Conservation (phyloP, 345 rosid species). For the Eucalyptus fibrosa region DNA sequence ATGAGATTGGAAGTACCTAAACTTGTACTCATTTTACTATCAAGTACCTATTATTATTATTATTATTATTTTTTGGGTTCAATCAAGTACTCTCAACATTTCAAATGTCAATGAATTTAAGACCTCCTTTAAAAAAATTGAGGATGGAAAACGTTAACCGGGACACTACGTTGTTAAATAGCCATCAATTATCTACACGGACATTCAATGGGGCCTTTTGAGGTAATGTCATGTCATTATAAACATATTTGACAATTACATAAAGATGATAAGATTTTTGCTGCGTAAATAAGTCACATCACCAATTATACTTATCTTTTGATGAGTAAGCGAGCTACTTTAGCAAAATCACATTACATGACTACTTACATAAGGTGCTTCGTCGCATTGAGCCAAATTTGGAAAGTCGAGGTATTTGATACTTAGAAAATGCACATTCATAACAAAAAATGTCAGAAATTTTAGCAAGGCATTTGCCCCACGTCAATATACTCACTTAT, state of each 20-base stretch:
- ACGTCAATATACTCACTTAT: background rate
- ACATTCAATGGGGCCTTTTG: background rate
- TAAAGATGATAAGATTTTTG: background rate
- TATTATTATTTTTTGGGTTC: background rate
- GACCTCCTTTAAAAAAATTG: background rate
- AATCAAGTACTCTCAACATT: background rate
- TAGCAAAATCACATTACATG: background rate
- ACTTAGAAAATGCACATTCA: background rate
- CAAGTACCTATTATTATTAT: background rate
- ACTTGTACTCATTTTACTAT: background rate
- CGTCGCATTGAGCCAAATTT: background rate
- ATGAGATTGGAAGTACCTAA: background rate
- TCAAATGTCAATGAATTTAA: background rate
- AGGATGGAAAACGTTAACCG: background rate
- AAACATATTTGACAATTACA: background rate
- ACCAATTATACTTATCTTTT: background rate
- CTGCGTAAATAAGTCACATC: background rate
- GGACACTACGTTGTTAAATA: background rate
- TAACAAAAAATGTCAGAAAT: background rate
- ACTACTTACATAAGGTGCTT: background rate
- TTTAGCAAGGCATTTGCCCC: background rate
- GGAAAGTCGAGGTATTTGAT: background rate
- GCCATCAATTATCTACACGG: background rate
- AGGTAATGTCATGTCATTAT: background rate
- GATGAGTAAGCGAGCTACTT: background rate